Evolutionary conservation across 139 green algal genomes (phyloP).

Genomic region (Chlamydomonas sp.): DNA sequence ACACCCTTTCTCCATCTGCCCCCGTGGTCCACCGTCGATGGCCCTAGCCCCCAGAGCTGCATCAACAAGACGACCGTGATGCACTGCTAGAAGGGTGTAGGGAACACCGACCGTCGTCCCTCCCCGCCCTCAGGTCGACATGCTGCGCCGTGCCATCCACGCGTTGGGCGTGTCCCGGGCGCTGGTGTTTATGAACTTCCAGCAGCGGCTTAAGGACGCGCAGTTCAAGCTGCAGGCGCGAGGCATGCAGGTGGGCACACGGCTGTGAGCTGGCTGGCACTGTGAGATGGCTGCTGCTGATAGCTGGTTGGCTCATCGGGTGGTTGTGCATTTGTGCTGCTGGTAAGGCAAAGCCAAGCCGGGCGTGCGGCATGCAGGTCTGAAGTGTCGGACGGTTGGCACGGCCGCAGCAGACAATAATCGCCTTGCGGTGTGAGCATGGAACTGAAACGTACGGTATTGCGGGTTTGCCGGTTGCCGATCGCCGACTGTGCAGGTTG

Average conservation of each 20-base stretch:
- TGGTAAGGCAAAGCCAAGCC: background rate
- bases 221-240: slow-evolving; percentile 85
- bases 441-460: no score
- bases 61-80: no score
- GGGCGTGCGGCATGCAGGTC: no score
- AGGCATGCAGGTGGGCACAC: slow-evolving; percentile 71
- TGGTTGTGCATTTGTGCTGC: background rate
- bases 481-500: background rate
- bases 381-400: no score
- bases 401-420: no score
- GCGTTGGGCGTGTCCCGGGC: slow-evolving; percentile 74
- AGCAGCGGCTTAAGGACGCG: slow-evolving; percentile 86
- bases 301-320: background rate
- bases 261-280: background rate
- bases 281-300: no score
- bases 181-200: slow-evolving; percentile 98
- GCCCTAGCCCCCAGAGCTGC: no score
- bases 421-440: no score
- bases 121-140: slow-evolving; percentile 70
- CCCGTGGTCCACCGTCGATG: no score
- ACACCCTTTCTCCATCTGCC: no score
- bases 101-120: background rate
- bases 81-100: no score
- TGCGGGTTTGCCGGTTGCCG: no score
- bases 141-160: slow-evolving; percentile 83